Base-by-base conservation (phyloP, 1,284 basidiomycete genomes). In the Bjerkandera adusta region DNA sequence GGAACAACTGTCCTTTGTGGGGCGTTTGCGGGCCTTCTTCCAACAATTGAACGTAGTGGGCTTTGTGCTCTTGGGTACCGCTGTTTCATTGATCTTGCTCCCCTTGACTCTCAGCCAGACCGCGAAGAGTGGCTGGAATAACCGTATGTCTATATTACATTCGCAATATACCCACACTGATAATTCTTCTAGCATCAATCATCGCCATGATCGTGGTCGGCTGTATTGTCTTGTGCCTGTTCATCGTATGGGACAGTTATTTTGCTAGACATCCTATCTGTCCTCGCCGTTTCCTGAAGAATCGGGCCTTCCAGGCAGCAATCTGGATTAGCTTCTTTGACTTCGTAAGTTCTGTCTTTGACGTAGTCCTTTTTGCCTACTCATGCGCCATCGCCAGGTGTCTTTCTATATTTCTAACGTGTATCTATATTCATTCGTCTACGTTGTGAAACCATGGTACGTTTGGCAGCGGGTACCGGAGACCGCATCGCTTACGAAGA, bases 271-370 rank as follows among this genome's bases (percentile, higher is more conserved):
- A 68, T 40, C 81, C 81, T 2, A 72, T 83, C 37, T 63, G 83
- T 24, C 68, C 79, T 10, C 67, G 70, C 29, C 73, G 80, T 25
- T 83, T 86, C 66, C 61, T 83, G 39, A 58, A 59, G 30, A 85
- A 85, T 58, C 66, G 71, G 11, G 77, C 75, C 30, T 77, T 89
- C 22, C 68, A 86, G 20, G 69, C 77, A 20, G 78, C 84, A 0
- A 71, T 78, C 20, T 60, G 81, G 36, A 82, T 90, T 50, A 84
- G 84, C 5, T 83, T 82, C 59, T 78, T 84, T 48, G 85, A 88
- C 62, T 88, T 86, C 57, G 78, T 81, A 52, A n/a, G 79, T 57
- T n/a, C n/a, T n/a, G n/a, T n/a, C n/a, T n/a, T n/a, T n/a, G n/a
- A n/a, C n/a, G n/a, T n/a, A n/a, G n/a, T n/a, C n/a, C n/a, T 3